Evolutionary conservation across 495 filamentous ascomycete species (phyloP), one percentile per base, ranked within the genome.

Genomic region (Lophium mytilinum): DNA sequence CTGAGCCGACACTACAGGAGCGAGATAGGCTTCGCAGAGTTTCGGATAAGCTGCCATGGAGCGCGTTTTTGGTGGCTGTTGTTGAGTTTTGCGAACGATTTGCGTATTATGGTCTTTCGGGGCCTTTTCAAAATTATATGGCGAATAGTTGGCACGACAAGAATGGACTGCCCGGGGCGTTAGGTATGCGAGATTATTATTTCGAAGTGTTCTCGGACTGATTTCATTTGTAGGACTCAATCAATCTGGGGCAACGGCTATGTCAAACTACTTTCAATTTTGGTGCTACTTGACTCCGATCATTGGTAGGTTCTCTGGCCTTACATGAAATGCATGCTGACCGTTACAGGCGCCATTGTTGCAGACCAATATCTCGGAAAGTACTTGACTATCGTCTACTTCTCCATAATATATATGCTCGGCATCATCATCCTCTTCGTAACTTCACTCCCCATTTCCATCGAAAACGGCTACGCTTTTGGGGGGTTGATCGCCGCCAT

Each of bases 281-380:
- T 83, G 78, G 76, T 82, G 77, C 60, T 80, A 80, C 36, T 69
- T 80, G 9, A 82, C 76, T 19, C 79, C 79, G 34, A 77, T 80
- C 41, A n/a, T 80, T 21, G 80, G 79, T 52, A 52, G 4, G n/a
- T 52, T 15, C 11, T 33, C 49, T 14, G 11, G 15, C 18, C 37
- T 17, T n/a, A 34, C 3, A 40, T 17, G 15, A 5, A 11, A 6
- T 34, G 11, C 15, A 15, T 5, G 5, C 18, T 51, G 11, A 36
- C 14, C 24, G 33, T 24, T 24, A 10, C 17, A 52, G 69, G 81
- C 18, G 63, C 79, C 57, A 76, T 81, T 49, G 65, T 85, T 35
- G 80, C 82, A 17, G 82, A 85, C 68, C 78, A 83, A 64, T 86
- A 83, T 63, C 72, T 83, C 52, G 83, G 83, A 39, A 81, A 80